A percentile compares a stretch with the other conserved stretches of the same genome.
Conservation (phyloP, 306 rosid species). For the Vigna unguiculata region DNA sequence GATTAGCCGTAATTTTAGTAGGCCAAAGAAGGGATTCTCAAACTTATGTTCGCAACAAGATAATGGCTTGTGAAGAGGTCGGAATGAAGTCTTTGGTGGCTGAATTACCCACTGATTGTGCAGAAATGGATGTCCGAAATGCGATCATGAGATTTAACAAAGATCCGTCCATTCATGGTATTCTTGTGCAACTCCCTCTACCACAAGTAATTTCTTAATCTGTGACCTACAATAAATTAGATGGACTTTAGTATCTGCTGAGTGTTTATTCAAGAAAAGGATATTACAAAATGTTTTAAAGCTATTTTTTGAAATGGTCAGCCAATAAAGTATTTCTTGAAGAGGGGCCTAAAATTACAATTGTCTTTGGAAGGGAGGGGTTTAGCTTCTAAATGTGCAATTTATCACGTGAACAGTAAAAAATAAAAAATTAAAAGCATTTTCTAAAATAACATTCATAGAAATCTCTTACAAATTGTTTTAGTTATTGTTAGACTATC, state of each 20-base stretch:
- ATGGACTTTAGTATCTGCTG: conserved; percentile 30
- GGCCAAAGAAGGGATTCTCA: conserved; percentile 89
- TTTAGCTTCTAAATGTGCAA: conserved; percentile 15
- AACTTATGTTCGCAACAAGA: conserved; percentile 83
- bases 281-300: conserved; percentile 2
- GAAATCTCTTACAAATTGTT: neutral
- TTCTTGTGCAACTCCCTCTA: conserved; percentile 97
- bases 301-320: neutral
- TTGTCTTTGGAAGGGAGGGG: neutral
- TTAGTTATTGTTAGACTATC: neutral
- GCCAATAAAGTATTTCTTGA: neutral
- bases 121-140: conserved; percentile 66
- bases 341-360: neutral
- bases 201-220: conserved; percentile 84
- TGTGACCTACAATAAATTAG: conserved; percentile 26
- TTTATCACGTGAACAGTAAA: conserved; percentile 11
- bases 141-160: conserved; percentile 63
- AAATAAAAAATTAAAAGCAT: neutral
- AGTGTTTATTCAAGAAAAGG: conserved; percentile 29
- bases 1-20: conserved; percentile 87
- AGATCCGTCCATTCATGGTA: conserved; percentile 89
- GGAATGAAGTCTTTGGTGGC: conserved; percentile 73
- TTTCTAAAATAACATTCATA: neutral
- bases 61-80: conserved; percentile 83
- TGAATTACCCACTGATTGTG: conserved; percentile 66